phyloP scores from a whole-genome alignment of 306 rosid species.

The Pyrus bretschneideri region DNA sequence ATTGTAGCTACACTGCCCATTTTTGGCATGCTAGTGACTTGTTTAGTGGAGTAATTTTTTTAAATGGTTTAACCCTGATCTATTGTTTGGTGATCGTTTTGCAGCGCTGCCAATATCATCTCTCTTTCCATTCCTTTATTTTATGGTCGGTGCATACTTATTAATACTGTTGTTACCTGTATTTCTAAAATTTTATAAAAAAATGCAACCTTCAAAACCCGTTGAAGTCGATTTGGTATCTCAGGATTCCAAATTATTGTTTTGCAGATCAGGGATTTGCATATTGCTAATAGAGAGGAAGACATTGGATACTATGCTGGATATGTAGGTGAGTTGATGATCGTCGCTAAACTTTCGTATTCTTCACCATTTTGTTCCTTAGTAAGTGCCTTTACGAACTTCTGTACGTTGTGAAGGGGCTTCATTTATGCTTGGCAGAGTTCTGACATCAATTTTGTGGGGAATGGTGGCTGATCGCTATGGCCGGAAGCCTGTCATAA shows the following conservation, averaged over 20 bases:
- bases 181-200: no score
- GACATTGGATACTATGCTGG: slow-evolving; percentile 81
- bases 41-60: no score
- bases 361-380: not conserved
- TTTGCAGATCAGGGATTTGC: slow-evolving; percentile 71
- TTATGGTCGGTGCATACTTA: slow-evolving; percentile 34
- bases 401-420: slow-evolving; percentile 43
- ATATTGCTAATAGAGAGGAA: slow-evolving; percentile 63
- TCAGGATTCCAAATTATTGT: not conserved
- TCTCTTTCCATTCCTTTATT: slow-evolving; percentile 44
- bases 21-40: no score
- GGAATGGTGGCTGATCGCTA: slow-evolving; percentile 78
- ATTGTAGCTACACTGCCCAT: no score
- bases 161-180: not conserved
- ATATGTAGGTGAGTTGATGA: slow-evolving; percentile 50
- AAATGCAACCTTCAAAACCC: not conserved
- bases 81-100: not conserved
- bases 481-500: slow-evolving; percentile 72
- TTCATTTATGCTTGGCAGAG: slow-evolving; percentile 78
- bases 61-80: not conserved
- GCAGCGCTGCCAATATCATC: slow-evolving; percentile 46
- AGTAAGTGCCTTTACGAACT: not conserved
- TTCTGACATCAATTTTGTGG: slow-evolving; percentile 66
- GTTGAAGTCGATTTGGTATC: not conserved
- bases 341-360: not conserved